phyloP scores from a whole-genome alignment of 2,329 filamentous ascomycete genomes.

The Stagonosporopsis rhizophila region DNA sequence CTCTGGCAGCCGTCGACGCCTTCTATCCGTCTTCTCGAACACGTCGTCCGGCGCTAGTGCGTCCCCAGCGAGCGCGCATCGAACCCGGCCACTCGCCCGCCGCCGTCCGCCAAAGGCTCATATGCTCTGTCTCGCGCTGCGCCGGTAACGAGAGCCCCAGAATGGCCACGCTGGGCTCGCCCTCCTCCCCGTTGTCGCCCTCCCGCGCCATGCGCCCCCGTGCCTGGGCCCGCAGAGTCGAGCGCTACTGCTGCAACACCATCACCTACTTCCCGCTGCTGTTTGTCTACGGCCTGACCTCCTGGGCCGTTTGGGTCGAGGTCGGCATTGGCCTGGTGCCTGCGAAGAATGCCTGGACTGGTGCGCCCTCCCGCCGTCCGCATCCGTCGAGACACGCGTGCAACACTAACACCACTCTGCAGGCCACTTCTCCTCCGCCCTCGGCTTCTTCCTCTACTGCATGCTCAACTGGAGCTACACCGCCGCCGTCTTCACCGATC shows the following conservation, averaged over 20 bases:
- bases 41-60: conserved; percentile 5
- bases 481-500: conserved; percentile 89
- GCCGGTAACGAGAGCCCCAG: conserved; percentile 19
- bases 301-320: conserved; percentile 92
- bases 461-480: conserved; percentile 91
- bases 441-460: conserved; percentile 75
- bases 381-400: conserved; percentile 8
- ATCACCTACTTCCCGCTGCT: conserved; percentile 84
- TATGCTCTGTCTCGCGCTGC: conserved; percentile 30
- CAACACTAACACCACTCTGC: conserved; percentile 3
- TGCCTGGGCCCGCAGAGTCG: conserved; percentile 71
- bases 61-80: neutral
- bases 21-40: conserved; percentile 20
- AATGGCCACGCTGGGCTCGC: conserved; percentile 52
- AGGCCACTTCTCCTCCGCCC: conserved; percentile 60
- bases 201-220: conserved; percentile 48
- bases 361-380: conserved; percentile 28
- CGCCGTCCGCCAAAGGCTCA: conserved; percentile 23
- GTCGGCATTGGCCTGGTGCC: conserved; percentile 68
- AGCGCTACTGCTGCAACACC: conserved; percentile 82
- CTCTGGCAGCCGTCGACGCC: conserved; percentile 16
- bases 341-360: conserved; percentile 46
- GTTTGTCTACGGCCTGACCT: conserved; percentile 89
- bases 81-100: conserved; percentile 8
- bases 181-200: conserved; percentile 49